Conservation (phyloP, 257 asterid genomes). For the Solanum rostratum region DNA sequence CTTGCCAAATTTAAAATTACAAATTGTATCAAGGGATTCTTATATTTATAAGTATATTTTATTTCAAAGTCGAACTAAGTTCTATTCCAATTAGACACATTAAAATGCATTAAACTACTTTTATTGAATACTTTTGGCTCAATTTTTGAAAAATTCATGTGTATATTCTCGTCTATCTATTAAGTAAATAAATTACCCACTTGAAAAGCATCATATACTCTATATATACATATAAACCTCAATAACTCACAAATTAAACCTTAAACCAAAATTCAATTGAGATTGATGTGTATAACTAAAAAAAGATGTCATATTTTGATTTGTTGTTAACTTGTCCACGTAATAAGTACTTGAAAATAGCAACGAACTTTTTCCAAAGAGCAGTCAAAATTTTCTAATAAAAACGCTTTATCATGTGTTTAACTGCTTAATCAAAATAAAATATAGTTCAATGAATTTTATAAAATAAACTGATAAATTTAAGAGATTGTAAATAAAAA, state of each 20-base stretch:
- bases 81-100: background rate
- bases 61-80: background rate
- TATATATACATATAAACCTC: background rate
- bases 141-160: background rate
- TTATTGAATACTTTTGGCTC: background rate
- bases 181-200: background rate
- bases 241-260: background rate
- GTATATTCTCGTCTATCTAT: background rate
- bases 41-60: background rate
- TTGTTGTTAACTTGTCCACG: background rate
- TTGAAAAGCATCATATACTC: background rate
- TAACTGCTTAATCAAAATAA: no score
- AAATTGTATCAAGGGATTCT: background rate
- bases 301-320: background rate
- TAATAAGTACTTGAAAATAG: background rate
- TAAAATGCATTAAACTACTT: background rate
- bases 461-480: background rate
- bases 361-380: background rate
- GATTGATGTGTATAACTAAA: background rate
- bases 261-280: background rate
- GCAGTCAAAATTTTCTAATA: background rate
- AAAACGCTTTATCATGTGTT: no score
- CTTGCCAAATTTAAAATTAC: background rate
- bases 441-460: background rate
- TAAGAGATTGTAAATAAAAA: background rate